These are phyloP conservation scores for Brettanomyces anomalus DNA, from an alignment of 805 yeast genomes.

Conservation along the genomic window DNA sequence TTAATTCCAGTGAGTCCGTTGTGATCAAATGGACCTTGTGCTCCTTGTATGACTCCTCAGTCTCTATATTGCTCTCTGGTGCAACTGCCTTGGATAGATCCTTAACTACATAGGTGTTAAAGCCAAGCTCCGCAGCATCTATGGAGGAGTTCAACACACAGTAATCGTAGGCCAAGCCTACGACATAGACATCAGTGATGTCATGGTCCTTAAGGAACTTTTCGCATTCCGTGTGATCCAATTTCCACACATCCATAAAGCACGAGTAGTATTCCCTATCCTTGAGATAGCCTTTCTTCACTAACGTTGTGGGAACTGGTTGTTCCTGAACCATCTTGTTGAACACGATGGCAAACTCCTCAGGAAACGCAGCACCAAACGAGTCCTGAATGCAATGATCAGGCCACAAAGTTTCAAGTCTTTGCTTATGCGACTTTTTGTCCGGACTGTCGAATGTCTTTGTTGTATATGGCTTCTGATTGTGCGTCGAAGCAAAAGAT, in stretches of 20 bases:
- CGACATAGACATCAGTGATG: constrained; percentile 57
- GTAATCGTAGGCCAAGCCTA: constrained; percentile 80
- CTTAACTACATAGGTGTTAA: constrained; percentile 49
- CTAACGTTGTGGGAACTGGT: constrained; percentile 30
- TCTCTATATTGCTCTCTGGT: constrained; percentile 28
- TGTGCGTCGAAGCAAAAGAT: constrained; percentile 73
- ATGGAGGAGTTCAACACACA: constrained; percentile 76
- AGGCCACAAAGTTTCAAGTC: constrained; percentile 68
- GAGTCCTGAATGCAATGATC: constrained; percentile 78
- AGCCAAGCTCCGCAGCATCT: constrained; percentile 58
- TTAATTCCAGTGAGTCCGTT: constrained; percentile 7
- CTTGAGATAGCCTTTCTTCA: constrained; percentile 61
- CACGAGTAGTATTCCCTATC: constrained; percentile 87
- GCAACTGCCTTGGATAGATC: constrained; percentile 50
- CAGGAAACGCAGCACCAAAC: constrained; percentile 55
- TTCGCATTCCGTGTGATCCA: constrained; percentile 60
- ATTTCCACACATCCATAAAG: constrained; percentile 70
- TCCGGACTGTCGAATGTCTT: constrained; percentile 44
- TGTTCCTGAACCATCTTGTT: constrained; percentile 16
- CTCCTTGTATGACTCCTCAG: constrained; percentile 22
- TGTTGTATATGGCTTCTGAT: constrained; percentile 39
- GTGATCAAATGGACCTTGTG: constrained; percentile 26
- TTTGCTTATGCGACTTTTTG: constrained; percentile 20
- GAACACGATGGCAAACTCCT: constrained; percentile 33
- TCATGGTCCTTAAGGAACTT: constrained; percentile 33